Evolutionary conservation across 306 rosid species (phyloP), one percentile per base, ranked within the genome.

Genomic region (Vigna reflexopilosa): DNA sequence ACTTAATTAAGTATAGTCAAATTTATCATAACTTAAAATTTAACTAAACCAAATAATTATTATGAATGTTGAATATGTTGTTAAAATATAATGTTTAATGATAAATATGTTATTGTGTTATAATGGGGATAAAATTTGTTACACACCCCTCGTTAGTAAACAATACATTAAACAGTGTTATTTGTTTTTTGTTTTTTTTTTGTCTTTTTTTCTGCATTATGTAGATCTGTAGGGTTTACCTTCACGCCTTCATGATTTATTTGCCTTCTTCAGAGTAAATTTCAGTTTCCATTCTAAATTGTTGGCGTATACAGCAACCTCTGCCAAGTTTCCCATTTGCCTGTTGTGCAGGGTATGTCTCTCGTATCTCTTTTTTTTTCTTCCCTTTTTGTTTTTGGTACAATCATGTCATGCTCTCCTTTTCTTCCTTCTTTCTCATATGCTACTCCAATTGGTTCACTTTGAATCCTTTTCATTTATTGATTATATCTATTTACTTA

Each of bases 371-470:
- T 45, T 16, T 44, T 7, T 28, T 54, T 9, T 54, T 6, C 28
- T 26, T 36, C 38, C 6, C 61, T 26, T 17, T 78, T 26, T 54
- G 59, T 32, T 69, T 56, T 44, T 57, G 42, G 9, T 64, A 50
- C 47, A 34, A 26, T 52, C 67, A 72, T 22, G 56, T 24, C 67
- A 52, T 22, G 56, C 26, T 77, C 47, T 69, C 63, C 28, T 28
- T 34, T 19, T 17, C 15, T 48, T 48, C 44, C 51, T 14, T 49
- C 2, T 36, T 0, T 62, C 67, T 54, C 1, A 42, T 36, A 64
- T 56, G 26, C 28, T 50, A 30, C 40, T 28, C 55, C 2, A 28
- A 10, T 51, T 58, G n/a, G 8, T 7, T 5, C 9, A 3, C 4
- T 61, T 52, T 50, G 40, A 62, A 20, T 71, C 49, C 3, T 7